These are phyloP conservation scores for Neurospora crassa DNA, from an alignment of 2,329 filamentous ascomycete species.

Conservation along the genomic window DNA sequence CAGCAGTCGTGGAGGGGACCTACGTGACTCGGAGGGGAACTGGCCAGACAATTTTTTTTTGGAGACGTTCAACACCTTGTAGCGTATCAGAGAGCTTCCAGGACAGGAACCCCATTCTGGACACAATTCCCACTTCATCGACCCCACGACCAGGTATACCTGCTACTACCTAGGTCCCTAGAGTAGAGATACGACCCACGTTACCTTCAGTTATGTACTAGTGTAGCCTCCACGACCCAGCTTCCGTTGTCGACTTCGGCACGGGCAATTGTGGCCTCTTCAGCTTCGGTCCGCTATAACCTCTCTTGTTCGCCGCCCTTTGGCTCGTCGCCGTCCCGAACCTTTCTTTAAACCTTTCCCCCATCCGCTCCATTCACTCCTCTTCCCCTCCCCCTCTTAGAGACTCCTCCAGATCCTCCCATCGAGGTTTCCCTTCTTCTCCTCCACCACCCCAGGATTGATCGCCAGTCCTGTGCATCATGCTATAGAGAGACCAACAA, in stretches of 20 bases:
- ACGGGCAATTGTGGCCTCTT: slow-evolving; percentile 1
- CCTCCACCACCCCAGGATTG: neutral
- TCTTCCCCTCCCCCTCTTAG: neutral
- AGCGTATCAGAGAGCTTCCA: neutral
- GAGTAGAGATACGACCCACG: no score
- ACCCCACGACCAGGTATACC: neutral
- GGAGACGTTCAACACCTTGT: neutral
- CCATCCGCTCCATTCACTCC: neutral
- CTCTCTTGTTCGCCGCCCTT: neutral
- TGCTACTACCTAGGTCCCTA: no score
- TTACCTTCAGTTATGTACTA: no score
- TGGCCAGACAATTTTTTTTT: neutral
- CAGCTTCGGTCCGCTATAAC: neutral
- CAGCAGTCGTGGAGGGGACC: neutral
- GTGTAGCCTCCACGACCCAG: neutral
- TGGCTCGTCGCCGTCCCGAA: neutral
- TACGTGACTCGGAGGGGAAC: neutral
- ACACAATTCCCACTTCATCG: neutral
- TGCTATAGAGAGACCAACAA: neutral
- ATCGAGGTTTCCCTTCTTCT: neutral
- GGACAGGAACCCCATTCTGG: neutral
- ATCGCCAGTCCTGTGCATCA: neutral
- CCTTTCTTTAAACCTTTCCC: neutral
- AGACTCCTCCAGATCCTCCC: neutral
- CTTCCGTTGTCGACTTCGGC: neutral